A percentile compares a stretch with the other conserved stretches of the same genome.
Evolutionary conservation across 306 rosid species (phyloP).

Genomic region (Leucaena leucocephala): DNA sequence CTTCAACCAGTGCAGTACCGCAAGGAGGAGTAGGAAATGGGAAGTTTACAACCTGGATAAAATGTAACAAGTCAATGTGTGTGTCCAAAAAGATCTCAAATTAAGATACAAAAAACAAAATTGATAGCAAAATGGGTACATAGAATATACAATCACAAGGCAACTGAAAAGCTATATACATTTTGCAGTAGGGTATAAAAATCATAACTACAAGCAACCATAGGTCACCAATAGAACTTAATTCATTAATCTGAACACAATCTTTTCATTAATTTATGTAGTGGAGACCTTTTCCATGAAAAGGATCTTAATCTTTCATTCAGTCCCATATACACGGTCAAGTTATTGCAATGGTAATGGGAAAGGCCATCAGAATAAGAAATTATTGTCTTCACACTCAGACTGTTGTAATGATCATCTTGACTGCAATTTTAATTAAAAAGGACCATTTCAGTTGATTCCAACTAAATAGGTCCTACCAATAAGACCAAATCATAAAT

Average conservation of each 20-base stretch:
- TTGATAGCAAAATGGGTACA: slow-evolving; percentile 8
- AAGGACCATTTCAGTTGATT: not conserved
- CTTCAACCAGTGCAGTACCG: slow-evolving; percentile 61
- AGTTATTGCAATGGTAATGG: slow-evolving; percentile 12
- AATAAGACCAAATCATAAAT: not conserved
- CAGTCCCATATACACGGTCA: slow-evolving; percentile 15
- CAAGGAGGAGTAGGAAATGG: slow-evolving; percentile 95
- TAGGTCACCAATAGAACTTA: not conserved
- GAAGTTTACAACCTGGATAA: slow-evolving; percentile 71
- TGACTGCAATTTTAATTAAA: not conserved
- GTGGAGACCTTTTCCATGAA: not conserved
- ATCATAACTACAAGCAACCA: not conserved
- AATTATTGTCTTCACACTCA: slow-evolving; percentile 9
- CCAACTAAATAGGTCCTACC: not conserved
- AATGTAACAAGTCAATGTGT: not conserved
- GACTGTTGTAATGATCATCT: not conserved
- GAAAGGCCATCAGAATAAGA: not conserved
- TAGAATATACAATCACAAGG: slow-evolving; percentile 15
- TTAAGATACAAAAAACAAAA: not conserved
- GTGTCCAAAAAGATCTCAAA: not conserved
- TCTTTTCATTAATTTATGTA: slow-evolving; percentile 13
- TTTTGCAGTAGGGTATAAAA: not conserved
- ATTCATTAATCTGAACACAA: slow-evolving; percentile 17
- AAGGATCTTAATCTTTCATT: not conserved
- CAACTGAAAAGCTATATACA: slow-evolving; percentile 14